Conservation (phyloP, 345 rosid species). For the Microcos paniculata region DNA sequence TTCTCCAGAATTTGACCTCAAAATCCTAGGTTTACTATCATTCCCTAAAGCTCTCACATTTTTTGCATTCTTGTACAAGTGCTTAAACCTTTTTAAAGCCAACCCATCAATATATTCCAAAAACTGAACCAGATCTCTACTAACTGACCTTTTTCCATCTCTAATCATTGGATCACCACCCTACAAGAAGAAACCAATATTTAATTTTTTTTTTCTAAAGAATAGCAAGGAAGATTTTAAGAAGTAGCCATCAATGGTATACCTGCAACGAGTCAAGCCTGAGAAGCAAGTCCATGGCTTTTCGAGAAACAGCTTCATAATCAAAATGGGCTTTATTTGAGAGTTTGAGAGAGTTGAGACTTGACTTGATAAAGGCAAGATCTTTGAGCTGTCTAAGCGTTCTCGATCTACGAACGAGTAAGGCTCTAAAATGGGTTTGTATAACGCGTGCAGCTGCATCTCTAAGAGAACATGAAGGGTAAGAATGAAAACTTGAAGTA, state of each 20-base stretch:
- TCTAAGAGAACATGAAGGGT: slow-evolving; percentile 39
- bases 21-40: slow-evolving; percentile 31
- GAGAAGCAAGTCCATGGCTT: slow-evolving; percentile 64
- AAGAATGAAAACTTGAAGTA: slow-evolving; percentile 14
- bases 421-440: slow-evolving; percentile 72
- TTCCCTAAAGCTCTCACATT: slow-evolving; percentile 32
- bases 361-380: slow-evolving; percentile 69
- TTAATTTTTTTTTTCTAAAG: no score
- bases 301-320: slow-evolving; percentile 44
- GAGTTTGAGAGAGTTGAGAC: slow-evolving; percentile 58
- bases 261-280: slow-evolving; percentile 85
- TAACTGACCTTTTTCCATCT: slow-evolving; percentile 68
- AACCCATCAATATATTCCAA: slow-evolving; percentile 58
- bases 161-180: slow-evolving; percentile 75
- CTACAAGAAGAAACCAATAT: slow-evolving; percentile 28
- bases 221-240: background rate
- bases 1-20: slow-evolving; percentile 31
- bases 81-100: slow-evolving; percentile 36
- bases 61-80: slow-evolving; percentile 31
- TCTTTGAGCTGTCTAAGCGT: slow-evolving; percentile 75
- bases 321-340: slow-evolving; percentile 46
- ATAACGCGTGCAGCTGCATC: slow-evolving; percentile 83
- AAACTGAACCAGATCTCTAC: slow-evolving; percentile 63
- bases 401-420: slow-evolving; percentile 76
- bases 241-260: background rate